Evolutionary conservation across 306 rosid species (phyloP).

Genomic region (Herpetospermum pedunculosum): DNA sequence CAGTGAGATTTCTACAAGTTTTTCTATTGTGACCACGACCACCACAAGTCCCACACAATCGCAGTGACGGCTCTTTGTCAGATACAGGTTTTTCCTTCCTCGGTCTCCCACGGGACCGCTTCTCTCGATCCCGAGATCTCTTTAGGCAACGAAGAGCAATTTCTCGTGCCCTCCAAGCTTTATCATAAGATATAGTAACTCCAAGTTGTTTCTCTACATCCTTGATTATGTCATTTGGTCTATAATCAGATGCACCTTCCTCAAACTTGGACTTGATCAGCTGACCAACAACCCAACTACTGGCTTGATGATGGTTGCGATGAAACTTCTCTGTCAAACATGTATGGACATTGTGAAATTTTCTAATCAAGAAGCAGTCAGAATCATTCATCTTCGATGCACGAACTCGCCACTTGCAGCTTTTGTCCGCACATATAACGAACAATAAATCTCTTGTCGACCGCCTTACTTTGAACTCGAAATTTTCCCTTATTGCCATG

Average conservation of each 20-base stretch:
- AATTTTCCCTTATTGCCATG: constrained; percentile 7
- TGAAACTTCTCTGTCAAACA: constrained; percentile 6
- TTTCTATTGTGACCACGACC: constrained; percentile 11
- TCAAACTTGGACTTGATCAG: constrained; percentile 12
- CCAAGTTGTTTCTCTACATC: constrained; percentile 13
- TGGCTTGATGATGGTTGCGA: constrained; percentile 18
- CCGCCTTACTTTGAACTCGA: constrained; percentile 5
- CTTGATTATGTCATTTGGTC: constrained; percentile 20
- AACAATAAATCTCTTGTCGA: constrained; percentile 8
- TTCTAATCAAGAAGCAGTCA: constrained; percentile 8
- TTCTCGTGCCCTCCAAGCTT: constrained; percentile 19
- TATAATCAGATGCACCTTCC: constrained; percentile 1
- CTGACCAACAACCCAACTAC: constrained; percentile 20
- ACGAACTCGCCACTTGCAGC: constrained; percentile 17
- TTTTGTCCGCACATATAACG: constrained; percentile 7
- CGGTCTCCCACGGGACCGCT: constrained; percentile 3
- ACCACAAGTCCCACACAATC: constrained; percentile 12
- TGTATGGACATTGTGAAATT: constrained; percentile 10
- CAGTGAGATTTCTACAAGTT: constrained; percentile 1
- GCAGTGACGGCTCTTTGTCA: not conserved
- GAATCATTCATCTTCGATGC: constrained; percentile 2
- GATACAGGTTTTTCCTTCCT: not conserved
- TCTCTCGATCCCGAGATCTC: not conserved
- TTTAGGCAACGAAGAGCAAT: constrained; percentile 6
- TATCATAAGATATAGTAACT: constrained; percentile 14